Evolutionary conservation across 2,329 filamentous ascomycete genomes (phyloP), one percentile per base, ranked within the genome.

Genomic region (Tolypocladium amazonense): DNA sequence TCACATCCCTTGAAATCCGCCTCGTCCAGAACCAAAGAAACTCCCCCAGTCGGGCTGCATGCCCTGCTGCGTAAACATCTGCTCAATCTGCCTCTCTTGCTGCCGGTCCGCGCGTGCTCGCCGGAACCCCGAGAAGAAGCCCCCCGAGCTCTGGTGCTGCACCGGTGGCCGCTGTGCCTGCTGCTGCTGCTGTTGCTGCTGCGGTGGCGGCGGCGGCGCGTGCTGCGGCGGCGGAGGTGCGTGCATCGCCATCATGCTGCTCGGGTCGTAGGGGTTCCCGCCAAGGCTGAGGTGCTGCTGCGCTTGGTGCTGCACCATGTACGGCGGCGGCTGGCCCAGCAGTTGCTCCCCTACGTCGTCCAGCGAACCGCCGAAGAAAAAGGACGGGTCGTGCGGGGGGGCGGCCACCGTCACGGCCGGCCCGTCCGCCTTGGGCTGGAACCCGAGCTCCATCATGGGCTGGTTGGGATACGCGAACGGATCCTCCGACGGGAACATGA

Each of bases 401-500:
- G 71, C 70, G 56, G 68, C 66, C 68, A 74, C 70, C 57, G 67
- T 67, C 62, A 70, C 64, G 38, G 62, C 60, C 62, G 72, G 65
- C 64, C 71, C 63, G 59, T 69, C 69, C n/a, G 70, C 66, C 62
- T 72, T 72, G 35, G 68, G 65, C 33, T 73, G 72, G 65, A 72
- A 76, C 12, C 78, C 78, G 47, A 83, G 76, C 65, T 84, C 79
- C 76, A 88, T 86, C 76, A 88, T 84, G 0, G 88, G 86, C 64
- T 90, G 88, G 67, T 88, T 90, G 0, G 88, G 89, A 67, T 93
- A 94, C 0, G 87, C 88, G 63, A 93, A 88, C 0, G 89, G 88
- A 66, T 93, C 89, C 39, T 84, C 81, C 0, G 88, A 88, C 1
- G 88, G 87, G 67, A 93, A 93, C 87, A 93, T 92, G 75, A 92